Evolutionary conservation across 495 filamentous ascomycete species (phyloP), one percentile per base, ranked within the genome.

Genomic region (Penicillium herquei): DNA sequence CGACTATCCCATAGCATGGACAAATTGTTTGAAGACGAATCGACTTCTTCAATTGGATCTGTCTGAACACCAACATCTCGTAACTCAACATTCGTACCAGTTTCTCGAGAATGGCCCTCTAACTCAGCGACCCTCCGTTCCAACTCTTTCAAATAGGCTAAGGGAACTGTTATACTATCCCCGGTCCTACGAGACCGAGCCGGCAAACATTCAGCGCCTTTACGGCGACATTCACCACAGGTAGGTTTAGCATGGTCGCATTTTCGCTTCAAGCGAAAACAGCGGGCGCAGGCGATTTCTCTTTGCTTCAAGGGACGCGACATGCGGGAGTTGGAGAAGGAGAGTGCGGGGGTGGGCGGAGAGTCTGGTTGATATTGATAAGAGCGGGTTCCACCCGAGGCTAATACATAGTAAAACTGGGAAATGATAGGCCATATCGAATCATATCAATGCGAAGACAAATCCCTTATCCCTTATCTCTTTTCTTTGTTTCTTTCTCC

Each of bases 231-330:
- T 59, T 71, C 69, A 32, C 69, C 65, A 51, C 69, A 71, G 14
- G 54, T 61, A 7, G 69, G 69, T 49, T 70, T 71, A 12, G 48
- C 61, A 56, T 71, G 69, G 41, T 71, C 69, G 62, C 69, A 71
- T 64, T 62, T 70, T 10, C 69, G 65, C 51, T 71, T 71, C 13
- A 70, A 50, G 8, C 65, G 69, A 45, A 71, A 71, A 39, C 69
- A 71, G 50, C 69, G 69, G 39, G 63, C 57, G 45, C 69, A 71
- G 45, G 69, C 69, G 43, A 68, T 66, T 31, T 68, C 55, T 64
- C 63, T 63, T 13, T 56, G 57, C 39, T 64, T 68, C 47, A 64
- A 52, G 18, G 65, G 63, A 40, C 60, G 65, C 54, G 65, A 66
- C 65, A 68, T 68, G 44, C 48, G 52, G 54, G 43, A 55, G 51